A percentile compares a stretch with the other conserved stretches of the same genome.
Conservation (phyloP, 257 asterid species). For the Solanum virginianum region DNA sequence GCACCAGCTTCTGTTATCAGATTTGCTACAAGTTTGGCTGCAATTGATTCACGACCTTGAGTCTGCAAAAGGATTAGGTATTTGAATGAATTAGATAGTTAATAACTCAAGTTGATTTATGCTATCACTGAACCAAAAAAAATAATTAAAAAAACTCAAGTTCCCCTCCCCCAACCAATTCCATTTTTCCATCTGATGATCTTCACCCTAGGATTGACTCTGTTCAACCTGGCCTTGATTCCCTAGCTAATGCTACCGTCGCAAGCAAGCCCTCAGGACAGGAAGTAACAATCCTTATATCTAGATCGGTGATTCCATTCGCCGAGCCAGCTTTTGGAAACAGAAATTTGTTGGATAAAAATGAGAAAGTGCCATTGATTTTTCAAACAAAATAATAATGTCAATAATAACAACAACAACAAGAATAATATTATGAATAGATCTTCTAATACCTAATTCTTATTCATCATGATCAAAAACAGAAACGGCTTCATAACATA, state of each 20-base stretch:
- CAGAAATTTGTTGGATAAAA: background rate
- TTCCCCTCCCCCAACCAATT: background rate
- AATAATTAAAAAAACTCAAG: background rate
- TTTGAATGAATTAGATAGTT: background rate
- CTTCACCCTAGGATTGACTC: background rate
- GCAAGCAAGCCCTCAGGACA: background rate
- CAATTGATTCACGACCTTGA: conserved; percentile 90
- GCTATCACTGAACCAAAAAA: background rate
- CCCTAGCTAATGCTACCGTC: background rate
- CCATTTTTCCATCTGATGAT: background rate
- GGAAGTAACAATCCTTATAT: background rate
- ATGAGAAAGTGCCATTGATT: background rate
- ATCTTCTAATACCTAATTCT: background rate
- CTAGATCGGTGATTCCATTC: background rate
- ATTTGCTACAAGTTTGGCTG: conserved; percentile 82
- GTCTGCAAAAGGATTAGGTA: conserved; percentile 34
- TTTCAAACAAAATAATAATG: background rate
- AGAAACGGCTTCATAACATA: background rate
- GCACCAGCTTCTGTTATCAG: conserved; percentile 86
- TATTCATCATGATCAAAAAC: background rate
- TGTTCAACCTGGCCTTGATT: background rate
- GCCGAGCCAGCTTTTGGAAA: background rate
- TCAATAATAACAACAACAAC: background rate
- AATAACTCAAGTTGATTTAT: background rate
- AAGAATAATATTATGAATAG: background rate